Conservation (phyloP, 148 eudicot genomes). For the Cornus kousa region DNA sequence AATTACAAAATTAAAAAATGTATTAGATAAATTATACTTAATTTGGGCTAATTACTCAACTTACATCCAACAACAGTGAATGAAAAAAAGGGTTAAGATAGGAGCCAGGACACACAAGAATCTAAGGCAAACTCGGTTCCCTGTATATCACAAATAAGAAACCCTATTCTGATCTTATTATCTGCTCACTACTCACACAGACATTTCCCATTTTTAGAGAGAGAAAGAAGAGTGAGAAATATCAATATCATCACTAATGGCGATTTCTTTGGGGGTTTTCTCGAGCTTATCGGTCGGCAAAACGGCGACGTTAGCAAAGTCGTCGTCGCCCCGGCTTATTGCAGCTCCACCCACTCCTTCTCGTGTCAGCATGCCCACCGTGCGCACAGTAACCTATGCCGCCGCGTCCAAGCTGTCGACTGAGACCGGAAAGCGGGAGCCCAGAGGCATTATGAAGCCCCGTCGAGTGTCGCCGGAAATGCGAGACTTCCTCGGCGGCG, state of each 20-base stretch:
- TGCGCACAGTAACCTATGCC: constrained; percentile 15
- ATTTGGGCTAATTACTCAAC: too few species aligned
- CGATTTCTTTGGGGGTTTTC: constrained; percentile 22
- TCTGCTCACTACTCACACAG: not conserved
- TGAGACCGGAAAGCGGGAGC: constrained; percentile 46
- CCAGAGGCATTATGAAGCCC: constrained; percentile 85
- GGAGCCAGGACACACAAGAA: too few species aligned
- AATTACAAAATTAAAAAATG: not conserved
- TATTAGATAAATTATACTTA: too few species aligned
- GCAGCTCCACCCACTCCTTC: not conserved
- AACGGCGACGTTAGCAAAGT: constrained; percentile 19
- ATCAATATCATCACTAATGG: constrained; percentile 17
- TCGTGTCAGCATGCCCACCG: constrained; percentile 16
- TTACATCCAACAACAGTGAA: too few species aligned
- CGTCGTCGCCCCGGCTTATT: constrained; percentile 4
- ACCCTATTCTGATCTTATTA: not conserved
- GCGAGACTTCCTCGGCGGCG: constrained; percentile 68
- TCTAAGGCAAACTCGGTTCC: too few species aligned
- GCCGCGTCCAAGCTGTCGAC: constrained; percentile 36
- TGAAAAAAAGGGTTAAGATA: too few species aligned
- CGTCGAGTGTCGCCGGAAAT: constrained; percentile 62
- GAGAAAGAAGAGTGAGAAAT: not conserved
- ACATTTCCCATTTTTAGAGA: not conserved
- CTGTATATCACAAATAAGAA: too few species aligned
- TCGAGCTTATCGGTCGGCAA: constrained; percentile 15